Conservation (phyloP, 768 basidiomycete species). For the Tephrocybe rancida region DNA sequence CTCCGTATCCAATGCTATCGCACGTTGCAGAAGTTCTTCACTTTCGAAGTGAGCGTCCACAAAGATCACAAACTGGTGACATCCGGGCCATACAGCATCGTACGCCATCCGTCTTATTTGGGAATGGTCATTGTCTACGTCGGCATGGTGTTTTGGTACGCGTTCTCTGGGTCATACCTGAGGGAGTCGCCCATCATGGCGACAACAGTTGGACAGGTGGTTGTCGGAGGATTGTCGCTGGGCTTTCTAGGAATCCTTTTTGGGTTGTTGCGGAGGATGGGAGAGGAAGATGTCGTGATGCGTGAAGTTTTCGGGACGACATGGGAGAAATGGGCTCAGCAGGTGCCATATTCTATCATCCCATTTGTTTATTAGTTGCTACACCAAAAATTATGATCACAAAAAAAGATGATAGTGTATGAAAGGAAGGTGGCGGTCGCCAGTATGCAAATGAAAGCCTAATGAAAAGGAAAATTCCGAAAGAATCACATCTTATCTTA, state of each 20-base stretch:
- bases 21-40: constrained; percentile 37
- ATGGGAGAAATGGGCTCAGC: background rate
- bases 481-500: too few relatives aligned
- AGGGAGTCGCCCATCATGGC: background rate
- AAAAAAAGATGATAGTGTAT: too few relatives aligned
- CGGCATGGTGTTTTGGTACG: constrained; percentile 31
- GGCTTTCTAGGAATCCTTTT: background rate
- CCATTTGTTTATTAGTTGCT: background rate
- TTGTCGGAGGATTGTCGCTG: background rate
- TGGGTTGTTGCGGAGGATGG: background rate
- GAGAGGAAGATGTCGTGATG: background rate
- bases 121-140: constrained; percentile 24
- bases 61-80: constrained; percentile 30
- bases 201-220: background rate
- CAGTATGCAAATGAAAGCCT: too few relatives aligned
- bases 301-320: background rate
- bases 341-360: background rate
- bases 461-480: too few relatives aligned
- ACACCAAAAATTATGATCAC: too few relatives aligned
- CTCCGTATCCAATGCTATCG: constrained; percentile 39
- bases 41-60: constrained; percentile 36
- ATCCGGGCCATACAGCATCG: constrained; percentile 31
- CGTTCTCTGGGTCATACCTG: background rate
- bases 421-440: too few relatives aligned
- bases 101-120: constrained; percentile 35